phyloP scores from a whole-genome alignment of 129 eudicot species.

The Flaveria trinervia region DNA sequence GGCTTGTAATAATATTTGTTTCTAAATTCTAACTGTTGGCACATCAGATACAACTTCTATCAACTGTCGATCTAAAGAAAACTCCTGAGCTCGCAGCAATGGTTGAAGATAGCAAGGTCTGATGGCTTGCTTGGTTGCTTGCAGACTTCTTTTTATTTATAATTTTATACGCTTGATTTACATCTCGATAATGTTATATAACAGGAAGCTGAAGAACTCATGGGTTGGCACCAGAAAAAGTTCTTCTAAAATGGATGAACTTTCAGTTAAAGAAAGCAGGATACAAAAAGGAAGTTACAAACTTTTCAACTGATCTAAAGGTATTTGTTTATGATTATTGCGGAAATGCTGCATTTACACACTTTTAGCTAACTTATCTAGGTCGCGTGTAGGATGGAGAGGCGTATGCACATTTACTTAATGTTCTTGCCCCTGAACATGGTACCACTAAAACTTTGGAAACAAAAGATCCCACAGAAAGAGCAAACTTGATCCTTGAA shows the following conservation, averaged over 20 bases:
- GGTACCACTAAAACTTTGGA: constrained; percentile 49
- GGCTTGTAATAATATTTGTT: neutral
- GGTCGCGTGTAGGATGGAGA: constrained; percentile 49
- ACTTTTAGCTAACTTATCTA: neutral
- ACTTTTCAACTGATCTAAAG: constrained; percentile 65
- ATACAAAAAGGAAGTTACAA: constrained; percentile 58
- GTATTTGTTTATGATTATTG: constrained; percentile 30
- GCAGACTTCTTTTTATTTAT: neutral
- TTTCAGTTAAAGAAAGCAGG: constrained; percentile 64
- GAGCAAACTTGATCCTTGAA: constrained; percentile 60
- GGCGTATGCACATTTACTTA: constrained; percentile 70
- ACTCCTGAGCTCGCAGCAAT: constrained; percentile 69
- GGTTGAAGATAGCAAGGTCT: constrained; percentile 67
- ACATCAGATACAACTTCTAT: constrained; percentile 63
- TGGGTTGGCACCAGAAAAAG: constrained; percentile 68
- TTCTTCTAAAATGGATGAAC: constrained; percentile 70
- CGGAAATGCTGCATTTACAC: neutral
- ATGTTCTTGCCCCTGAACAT: constrained; percentile 69
- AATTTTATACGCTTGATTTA: neutral
- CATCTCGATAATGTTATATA: constrained; percentile 13
- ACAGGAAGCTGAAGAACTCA: constrained; percentile 71
- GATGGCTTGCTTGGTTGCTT: constrained; percentile 18
- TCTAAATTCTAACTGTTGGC: constrained; percentile 21
- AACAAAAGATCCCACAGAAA: constrained; percentile 57
- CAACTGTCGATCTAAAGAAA: constrained; percentile 57